phyloP scores from a whole-genome alignment of 116 monocot species.

The Iris pallida region DNA sequence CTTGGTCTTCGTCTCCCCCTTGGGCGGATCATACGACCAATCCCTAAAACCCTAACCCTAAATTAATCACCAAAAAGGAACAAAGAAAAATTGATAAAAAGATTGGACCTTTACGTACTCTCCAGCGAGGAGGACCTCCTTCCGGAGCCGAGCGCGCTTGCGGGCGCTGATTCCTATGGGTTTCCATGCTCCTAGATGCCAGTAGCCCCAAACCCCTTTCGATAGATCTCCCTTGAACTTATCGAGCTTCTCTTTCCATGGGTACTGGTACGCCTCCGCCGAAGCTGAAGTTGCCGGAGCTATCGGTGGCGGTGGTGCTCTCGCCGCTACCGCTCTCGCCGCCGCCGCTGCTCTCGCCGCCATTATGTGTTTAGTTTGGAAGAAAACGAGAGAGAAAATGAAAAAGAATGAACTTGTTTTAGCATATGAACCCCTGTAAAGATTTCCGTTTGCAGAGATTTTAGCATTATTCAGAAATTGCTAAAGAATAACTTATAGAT shows the following conservation, averaged over 20 bases:
- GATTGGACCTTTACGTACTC: constrained; percentile 32
- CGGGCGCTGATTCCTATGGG: constrained; percentile 75
- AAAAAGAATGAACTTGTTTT: too few species aligned
- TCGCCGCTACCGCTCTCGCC: constrained; percentile 10
- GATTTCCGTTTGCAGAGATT: too few species aligned
- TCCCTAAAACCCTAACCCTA: constrained; percentile 45
- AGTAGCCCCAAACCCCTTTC: constrained; percentile 97
- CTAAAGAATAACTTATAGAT: too few species aligned
- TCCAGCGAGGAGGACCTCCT: constrained; percentile 80
- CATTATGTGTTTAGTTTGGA: too few species aligned
- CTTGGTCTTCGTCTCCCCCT: constrained; percentile 72
- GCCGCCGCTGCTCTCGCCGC: constrained; percentile 10
- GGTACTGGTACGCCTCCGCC: constrained; percentile 35
- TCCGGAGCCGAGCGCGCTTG: constrained; percentile 74
- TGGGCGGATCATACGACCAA: constrained; percentile 89
- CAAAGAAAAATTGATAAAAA: constrained; percentile 2
- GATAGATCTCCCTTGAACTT: constrained; percentile 76
- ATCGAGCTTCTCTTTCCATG: constrained; percentile 80
- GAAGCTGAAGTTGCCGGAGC: not conserved
- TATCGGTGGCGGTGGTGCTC: constrained; percentile 8
- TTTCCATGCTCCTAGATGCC: constrained; percentile 88
- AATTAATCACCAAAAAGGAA: constrained; percentile 3
- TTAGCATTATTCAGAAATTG: too few species aligned
- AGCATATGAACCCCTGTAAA: too few species aligned
- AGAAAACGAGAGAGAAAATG: too few species aligned